Evolutionary conservation across 306 rosid genomes (phyloP).

Genomic region (Pyrus betulifolia): DNA sequence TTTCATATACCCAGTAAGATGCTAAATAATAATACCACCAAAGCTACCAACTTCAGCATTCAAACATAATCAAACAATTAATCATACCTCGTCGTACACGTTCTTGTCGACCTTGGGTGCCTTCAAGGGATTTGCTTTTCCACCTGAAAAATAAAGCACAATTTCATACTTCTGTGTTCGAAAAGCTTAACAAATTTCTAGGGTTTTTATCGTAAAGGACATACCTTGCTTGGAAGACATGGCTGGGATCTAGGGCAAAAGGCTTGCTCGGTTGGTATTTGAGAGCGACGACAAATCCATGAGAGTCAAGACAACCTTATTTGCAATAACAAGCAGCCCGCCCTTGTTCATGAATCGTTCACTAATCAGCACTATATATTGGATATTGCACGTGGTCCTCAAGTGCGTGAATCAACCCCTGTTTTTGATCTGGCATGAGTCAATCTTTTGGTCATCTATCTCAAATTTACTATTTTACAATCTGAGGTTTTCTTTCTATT

Average conservation of each 20-base stretch:
- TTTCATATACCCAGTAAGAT: background rate
- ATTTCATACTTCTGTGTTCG: background rate
- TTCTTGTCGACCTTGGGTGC: constrained; percentile 82
- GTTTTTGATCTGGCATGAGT: background rate
- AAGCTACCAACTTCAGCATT: background rate
- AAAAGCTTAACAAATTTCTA: constrained; percentile 1
- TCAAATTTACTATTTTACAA: background rate
- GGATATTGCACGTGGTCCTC: background rate
- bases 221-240: constrained; percentile 93
- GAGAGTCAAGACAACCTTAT: background rate
- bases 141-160: constrained; percentile 36
- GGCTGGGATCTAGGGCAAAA: constrained; percentile 35
- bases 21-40: background rate
- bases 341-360: background rate
- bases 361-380: background rate
- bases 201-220: background rate
- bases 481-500: too few relatives aligned
- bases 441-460: background rate
- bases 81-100: constrained; percentile 71
- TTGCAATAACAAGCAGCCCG: constrained; percentile 1
- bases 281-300: constrained; percentile 1
- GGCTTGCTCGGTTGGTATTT: constrained; percentile 27
- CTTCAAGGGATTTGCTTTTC: constrained; percentile 98
- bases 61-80: background rate
- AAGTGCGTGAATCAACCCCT: background rate